Evolutionary conservation across 2,329 filamentous ascomycete genomes (phyloP).

Genomic region (Colletotrichum lini): DNA sequence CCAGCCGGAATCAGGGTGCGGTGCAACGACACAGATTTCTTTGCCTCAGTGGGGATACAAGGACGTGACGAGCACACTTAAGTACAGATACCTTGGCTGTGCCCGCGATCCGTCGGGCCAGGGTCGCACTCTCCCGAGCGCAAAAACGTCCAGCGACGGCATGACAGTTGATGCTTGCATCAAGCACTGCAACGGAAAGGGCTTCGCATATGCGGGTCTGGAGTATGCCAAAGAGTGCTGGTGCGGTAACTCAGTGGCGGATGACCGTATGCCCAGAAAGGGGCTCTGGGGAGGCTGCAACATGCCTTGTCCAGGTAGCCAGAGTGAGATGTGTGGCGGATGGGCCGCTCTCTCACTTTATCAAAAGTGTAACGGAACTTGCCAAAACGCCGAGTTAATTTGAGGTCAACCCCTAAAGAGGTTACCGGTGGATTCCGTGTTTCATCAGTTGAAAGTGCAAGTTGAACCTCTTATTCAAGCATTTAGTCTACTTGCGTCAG

Average conservation of each 20-base stretch:
- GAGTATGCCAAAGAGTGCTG: constrained; percentile 57
- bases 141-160: constrained; percentile 47
- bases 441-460: not conserved
- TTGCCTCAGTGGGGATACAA: constrained; percentile 56
- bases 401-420: constrained; percentile 5
- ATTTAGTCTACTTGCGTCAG: not conserved
- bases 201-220: constrained; percentile 52
- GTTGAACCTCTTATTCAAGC: not conserved
- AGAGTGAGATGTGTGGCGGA: constrained; percentile 44
- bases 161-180: constrained; percentile 55
- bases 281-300: constrained; percentile 60
- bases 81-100: constrained; percentile 69
- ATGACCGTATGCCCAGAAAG: constrained; percentile 49
- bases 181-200: constrained; percentile 49
- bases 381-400: constrained; percentile 45
- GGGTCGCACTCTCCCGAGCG: constrained; percentile 50
- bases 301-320: constrained; percentile 42
- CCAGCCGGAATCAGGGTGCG: constrained; percentile 47
- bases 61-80: constrained; percentile 58
- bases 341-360: constrained; percentile 53
- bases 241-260: constrained; percentile 51
- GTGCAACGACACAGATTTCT: constrained; percentile 56
- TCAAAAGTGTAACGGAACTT: constrained; percentile 51
- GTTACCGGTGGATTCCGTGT: not conserved
- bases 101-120: constrained; percentile 52